Base-by-base conservation (phyloP, 345 rosid genomes). In the Heritiera fomes region DNA sequence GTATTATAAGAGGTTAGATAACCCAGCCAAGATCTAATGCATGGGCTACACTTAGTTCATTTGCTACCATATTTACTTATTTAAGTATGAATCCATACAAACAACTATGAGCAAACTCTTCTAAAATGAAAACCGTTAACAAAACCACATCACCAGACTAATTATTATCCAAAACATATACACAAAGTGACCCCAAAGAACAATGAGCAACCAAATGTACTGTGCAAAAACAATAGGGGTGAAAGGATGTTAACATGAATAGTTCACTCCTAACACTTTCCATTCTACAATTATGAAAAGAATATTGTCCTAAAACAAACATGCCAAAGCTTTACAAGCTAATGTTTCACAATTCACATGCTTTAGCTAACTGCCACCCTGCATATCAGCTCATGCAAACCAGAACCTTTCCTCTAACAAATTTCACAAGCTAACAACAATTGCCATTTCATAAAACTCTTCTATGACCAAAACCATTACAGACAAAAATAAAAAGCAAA, bases 1-100 rank as follows among this genome's bases (percentile, higher is more conserved):
- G 53, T 43, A 75, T n/a, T n/a, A 50, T 30, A 28, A 53, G 53
- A 34, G 14, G 55, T 75, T 62, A 70, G 47, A 71, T 45, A 52
- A 63, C 17, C 40, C 30, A 23, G 6, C 49, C 61, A 73, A 23
- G 20, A 65, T 32, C 47, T 18, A 17, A 13, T n/a, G 5, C 28
- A 46, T 17, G 43, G 20, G 17, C 3, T 20, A 20, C 15, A 43
- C 6, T 43, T 67, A 43, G 32, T 41, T n/a, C 49, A n/a, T 67
- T 43, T 43, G 11, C 74, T 28, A 70, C 40, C 8, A 47, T 15
- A 40, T 65, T 62, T 65, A 38, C 17, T 38, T 65, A 15, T 15
- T 28, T 8, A 30, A 9, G 13, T 3, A 71, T 12, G 59, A 71
- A 28, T 32, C 14, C 40, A 71, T 18, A 23, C 9, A 70, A 71